A percentile compares a stretch with the other conserved stretches of the same genome.
phyloP scores from a whole-genome alignment of 352 stramenopile genomes.

The Globisporangium perplexum region DNA sequence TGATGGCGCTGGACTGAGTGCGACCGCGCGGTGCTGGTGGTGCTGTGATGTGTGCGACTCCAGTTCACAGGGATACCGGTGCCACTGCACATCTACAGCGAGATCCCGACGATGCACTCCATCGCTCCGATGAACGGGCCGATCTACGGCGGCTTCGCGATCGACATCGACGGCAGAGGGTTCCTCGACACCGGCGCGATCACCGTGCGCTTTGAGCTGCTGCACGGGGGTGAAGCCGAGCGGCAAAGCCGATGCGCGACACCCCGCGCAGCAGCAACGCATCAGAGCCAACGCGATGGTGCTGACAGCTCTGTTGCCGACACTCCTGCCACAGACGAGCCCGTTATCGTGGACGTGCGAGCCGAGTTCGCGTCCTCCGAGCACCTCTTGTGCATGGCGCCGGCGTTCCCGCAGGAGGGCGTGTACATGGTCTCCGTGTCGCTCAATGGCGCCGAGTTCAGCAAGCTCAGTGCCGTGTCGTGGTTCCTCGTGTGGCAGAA shows the following conservation, averaged over 20 bases:
- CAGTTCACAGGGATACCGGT: constrained; percentile 56
- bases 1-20: background rate
- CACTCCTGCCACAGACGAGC: background rate
- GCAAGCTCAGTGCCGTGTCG: constrained; percentile 33
- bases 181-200: constrained; percentile 66
- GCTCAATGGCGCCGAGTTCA: constrained; percentile 69
- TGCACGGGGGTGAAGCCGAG: constrained; percentile 13
- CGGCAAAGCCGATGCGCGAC: background rate
- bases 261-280: background rate
- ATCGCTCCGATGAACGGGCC: constrained; percentile 67
- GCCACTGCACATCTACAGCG: constrained; percentile 43
- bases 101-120: constrained; percentile 27
- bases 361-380: constrained; percentile 46
- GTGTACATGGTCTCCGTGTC: constrained; percentile 60
- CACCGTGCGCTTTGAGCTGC: constrained; percentile 51
- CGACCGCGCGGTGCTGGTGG: too few relatives aligned
- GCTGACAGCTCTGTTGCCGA: background rate
- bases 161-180: constrained; percentile 52
- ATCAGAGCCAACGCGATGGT: background rate
- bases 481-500: constrained; percentile 84
- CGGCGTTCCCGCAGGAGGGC: constrained; percentile 54
- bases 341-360: constrained; percentile 4
- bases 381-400: constrained; percentile 34
- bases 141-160: constrained; percentile 59
- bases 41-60: background rate